Base-by-base conservation (phyloP, 2,329 filamentous ascomycete genomes). In the Hypoxylon sp. region DNA sequence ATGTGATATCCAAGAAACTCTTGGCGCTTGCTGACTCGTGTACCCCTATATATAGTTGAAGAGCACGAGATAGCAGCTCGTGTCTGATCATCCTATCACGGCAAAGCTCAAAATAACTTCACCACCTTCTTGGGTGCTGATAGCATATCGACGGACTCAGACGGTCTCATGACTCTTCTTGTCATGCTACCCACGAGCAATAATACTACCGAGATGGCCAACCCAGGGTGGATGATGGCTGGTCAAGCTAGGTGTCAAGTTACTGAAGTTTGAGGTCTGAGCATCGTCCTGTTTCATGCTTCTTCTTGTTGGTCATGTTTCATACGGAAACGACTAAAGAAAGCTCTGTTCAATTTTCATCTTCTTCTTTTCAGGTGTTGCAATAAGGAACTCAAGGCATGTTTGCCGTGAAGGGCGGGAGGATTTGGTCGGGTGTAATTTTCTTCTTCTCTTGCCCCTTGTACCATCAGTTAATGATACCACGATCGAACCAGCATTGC, bases 31-130 rank as follows among this genome's bases (percentile, higher is more conserved):
- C 35, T 50, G 42, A 49, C 13, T n/a, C 24, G 20, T n/a, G n/a
- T 54, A 29, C 38, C 45, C n/a, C 13, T 3, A 11, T 24, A 20
- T 23, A 9, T 15, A 64, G 66, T 60, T 13, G 64, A 68, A 38
- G 66, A 68, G 38, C 57, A 68, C 58, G 66, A 68, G 59, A 67
- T 68, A 67, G 50, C 26, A 40, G 57, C 56, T 54, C 66, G 64
- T 61, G 38, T 62, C 50, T 68, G 53, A 62, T 37, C 40, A 43
- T 26, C 15, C 21, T 3, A 26, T 29, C 26, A 40, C 45, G 40
- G 33, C 9, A 33, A n/a, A 17, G 9, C n/a, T 3, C 8, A 15
- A 33, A 45, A 5, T 9, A 9, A 26, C 31, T 4, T 35, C 24
- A 35, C n/a, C 31, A 2, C 21, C 18, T n/a, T n/a, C n/a, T n/a